Evolutionary conservation across 148 eudicot species (phyloP).

Genomic region (Nyssa sinensis): DNA sequence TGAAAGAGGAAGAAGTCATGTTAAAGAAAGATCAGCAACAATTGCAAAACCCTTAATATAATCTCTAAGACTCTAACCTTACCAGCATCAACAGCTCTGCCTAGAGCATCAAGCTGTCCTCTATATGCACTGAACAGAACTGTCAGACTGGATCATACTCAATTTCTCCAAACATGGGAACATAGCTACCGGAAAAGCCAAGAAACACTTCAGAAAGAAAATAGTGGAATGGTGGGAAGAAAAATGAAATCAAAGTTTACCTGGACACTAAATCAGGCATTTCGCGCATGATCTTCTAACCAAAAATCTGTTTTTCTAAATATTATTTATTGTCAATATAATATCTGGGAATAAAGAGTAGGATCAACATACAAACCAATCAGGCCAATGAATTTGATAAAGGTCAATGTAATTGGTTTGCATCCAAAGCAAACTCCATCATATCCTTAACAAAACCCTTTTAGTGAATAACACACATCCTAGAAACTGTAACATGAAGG

Average conservation of each 20-base stretch:
- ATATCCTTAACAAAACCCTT: constrained; percentile 3
- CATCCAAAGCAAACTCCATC: constrained; percentile 64
- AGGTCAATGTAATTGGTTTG: constrained; percentile 75
- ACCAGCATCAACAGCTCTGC: constrained; percentile 75
- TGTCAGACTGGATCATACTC: constrained; percentile 62
- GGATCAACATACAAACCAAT: constrained; percentile 62
- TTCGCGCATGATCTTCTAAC: too few relatives aligned
- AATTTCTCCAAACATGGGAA: constrained; percentile 95
- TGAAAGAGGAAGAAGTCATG: not conserved
- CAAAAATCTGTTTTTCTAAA: too few relatives aligned
- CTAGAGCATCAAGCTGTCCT: constrained; percentile 72
- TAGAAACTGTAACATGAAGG: not conserved
- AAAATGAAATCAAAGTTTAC: not conserved
- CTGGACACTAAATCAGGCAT: not conserved
- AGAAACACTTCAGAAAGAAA: constrained; percentile 1
- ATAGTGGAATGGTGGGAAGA: not conserved
- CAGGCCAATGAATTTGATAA: constrained; percentile 87
- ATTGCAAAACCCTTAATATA: not conserved
- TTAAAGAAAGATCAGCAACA: not conserved
- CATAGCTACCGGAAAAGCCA: constrained; percentile 56
- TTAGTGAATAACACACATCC: not conserved
- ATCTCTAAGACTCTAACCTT: constrained; percentile 59
- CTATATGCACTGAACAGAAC: constrained; percentile 51
- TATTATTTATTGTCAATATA: too few relatives aligned
- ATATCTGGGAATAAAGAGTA: not conserved